phyloP scores from a whole-genome alignment of 805 yeast genomes.

The Suhomyces sp. region DNA sequence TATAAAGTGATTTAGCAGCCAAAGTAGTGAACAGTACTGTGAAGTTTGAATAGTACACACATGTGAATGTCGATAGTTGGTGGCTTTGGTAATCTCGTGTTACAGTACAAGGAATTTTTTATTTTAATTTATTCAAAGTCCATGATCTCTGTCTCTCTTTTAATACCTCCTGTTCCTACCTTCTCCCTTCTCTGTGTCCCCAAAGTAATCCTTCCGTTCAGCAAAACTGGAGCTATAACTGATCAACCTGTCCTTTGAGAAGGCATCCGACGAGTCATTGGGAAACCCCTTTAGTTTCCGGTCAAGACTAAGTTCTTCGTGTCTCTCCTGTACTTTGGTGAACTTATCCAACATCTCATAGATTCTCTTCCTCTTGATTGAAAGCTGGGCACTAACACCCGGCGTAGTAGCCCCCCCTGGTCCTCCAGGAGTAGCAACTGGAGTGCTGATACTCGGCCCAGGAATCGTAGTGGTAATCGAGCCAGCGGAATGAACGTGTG shows the following conservation, averaged over 20 bases:
- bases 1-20: too few species aligned
- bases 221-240: constrained; percentile 11
- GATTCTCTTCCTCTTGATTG: constrained; percentile 38
- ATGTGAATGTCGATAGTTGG: too few species aligned
- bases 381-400: constrained; percentile 26
- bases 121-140: too few species aligned
- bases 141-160: too few species aligned
- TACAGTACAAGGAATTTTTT: too few species aligned
- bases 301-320: constrained; percentile 18
- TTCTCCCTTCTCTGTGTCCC: not conserved
- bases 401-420: constrained; percentile 16
- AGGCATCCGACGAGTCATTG: constrained; percentile 2
- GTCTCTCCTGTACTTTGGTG: constrained; percentile 35
- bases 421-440: constrained; percentile 19
- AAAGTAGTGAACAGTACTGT: too few species aligned
- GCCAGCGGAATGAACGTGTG: constrained; percentile 31
- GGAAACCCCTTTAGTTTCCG: constrained; percentile 10
- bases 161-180: not conserved
- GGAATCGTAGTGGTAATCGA: constrained; percentile 9
- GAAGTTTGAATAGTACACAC: too few species aligned
- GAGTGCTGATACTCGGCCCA: constrained; percentile 11
- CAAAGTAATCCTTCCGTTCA: constrained; percentile 13
- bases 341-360: constrained; percentile 44
- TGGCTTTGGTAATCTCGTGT: too few species aligned
- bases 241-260: constrained; percentile 7